Percentiles rank a stretch among this genome's conserved stretches.
phyloP scores from a whole-genome alignment of 2,329 filamentous ascomycete species.

The Dothidotthia symphoricarpi region DNA sequence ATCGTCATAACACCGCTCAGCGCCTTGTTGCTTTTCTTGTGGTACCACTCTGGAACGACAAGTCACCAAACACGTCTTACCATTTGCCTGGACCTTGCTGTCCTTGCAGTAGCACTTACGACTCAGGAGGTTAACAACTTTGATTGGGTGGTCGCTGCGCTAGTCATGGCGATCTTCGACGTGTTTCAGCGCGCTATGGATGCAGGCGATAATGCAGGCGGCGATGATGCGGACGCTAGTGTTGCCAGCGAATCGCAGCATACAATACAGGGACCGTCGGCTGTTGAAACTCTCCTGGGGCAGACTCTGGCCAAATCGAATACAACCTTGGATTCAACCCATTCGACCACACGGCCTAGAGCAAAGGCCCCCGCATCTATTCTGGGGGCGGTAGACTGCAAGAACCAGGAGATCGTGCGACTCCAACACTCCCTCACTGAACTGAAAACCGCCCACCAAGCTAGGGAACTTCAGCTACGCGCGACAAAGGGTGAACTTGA shows the following conservation, averaged over 20 bases:
- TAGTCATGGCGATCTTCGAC: slow-evolving; percentile 37
- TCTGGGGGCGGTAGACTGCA: slow-evolving; percentile 14
- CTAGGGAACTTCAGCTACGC: slow-evolving; percentile 27
- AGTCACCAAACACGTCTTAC: slow-evolving; percentile 21
- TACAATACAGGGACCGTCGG: slow-evolving; percentile 11
- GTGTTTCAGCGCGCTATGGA: slow-evolving; percentile 23
- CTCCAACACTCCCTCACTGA: slow-evolving; percentile 28
- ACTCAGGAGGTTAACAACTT: not conserved
- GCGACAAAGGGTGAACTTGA: slow-evolving; percentile 26
- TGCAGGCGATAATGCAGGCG: slow-evolving; percentile 15
- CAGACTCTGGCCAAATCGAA: slow-evolving; percentile 21
- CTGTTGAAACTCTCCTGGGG: slow-evolving; percentile 28
- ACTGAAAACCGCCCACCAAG: slow-evolving; percentile 26
- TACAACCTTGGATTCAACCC: not conserved
- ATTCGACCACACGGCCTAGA: slow-evolving; percentile 1
- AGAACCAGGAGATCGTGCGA: slow-evolving; percentile 31
- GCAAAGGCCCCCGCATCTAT: slow-evolving; percentile 7
- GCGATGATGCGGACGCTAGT: slow-evolving; percentile 16
- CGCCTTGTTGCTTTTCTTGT: no score
- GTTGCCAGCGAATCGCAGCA: slow-evolving; percentile 15
- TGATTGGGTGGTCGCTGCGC: slow-evolving; percentile 24
- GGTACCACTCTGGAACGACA: slow-evolving; percentile 11
- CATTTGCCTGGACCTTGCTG: slow-evolving; percentile 22
- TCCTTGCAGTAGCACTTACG: slow-evolving; percentile 11
- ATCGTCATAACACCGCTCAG: no score